phyloP scores from a whole-genome alignment of 2,329 filamentous ascomycete genomes.

The Penicillium sclerotiorum region DNA sequence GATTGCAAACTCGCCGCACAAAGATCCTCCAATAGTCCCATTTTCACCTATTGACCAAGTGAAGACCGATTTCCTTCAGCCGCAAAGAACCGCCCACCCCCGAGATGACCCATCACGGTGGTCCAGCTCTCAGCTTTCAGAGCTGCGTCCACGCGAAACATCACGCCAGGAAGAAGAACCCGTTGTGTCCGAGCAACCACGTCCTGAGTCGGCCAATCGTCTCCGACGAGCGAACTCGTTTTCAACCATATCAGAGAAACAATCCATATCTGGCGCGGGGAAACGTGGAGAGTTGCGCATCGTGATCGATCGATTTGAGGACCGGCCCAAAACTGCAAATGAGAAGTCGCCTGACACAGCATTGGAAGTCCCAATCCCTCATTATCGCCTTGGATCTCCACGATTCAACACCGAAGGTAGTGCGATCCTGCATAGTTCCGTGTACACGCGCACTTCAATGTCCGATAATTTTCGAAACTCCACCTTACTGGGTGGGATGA shows the following conservation, averaged over 20 bases:
- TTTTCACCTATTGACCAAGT: slow-evolving; percentile 57
- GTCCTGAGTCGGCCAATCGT: slow-evolving; percentile 23
- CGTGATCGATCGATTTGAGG: slow-evolving; percentile 72
- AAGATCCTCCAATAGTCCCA: slow-evolving; percentile 36
- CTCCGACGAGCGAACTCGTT: slow-evolving; percentile 71
- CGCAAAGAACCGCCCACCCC: slow-evolving; percentile 33
- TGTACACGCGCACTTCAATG: slow-evolving; percentile 67
- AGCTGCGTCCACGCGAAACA: slow-evolving; percentile 36
- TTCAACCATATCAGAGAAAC: slow-evolving; percentile 71
- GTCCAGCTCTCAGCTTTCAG: slow-evolving; percentile 47
- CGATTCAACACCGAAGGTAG: slow-evolving; percentile 77
- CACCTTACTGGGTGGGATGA: slow-evolving; percentile 51
- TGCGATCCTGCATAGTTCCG: slow-evolving; percentile 77
- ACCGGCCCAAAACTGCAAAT: slow-evolving; percentile 66
- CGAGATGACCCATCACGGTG: slow-evolving; percentile 38
- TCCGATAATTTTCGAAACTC: slow-evolving; percentile 71
- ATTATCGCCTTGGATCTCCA: slow-evolving; percentile 80
- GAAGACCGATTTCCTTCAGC: slow-evolving; percentile 56
- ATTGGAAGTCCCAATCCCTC: slow-evolving; percentile 76
- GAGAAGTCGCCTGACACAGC: slow-evolving; percentile 56
- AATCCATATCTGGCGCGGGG: slow-evolving; percentile 37
- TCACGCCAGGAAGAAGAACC: slow-evolving; percentile 27
- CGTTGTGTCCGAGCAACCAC: slow-evolving; percentile 22
- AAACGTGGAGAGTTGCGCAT: slow-evolving; percentile 73
- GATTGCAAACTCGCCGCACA: slow-evolving; percentile 38